These are phyloP conservation scores for Ajuga chamaepitys DNA, from an alignment of 257 asterid genomes.

Conservation along the genomic window DNA sequence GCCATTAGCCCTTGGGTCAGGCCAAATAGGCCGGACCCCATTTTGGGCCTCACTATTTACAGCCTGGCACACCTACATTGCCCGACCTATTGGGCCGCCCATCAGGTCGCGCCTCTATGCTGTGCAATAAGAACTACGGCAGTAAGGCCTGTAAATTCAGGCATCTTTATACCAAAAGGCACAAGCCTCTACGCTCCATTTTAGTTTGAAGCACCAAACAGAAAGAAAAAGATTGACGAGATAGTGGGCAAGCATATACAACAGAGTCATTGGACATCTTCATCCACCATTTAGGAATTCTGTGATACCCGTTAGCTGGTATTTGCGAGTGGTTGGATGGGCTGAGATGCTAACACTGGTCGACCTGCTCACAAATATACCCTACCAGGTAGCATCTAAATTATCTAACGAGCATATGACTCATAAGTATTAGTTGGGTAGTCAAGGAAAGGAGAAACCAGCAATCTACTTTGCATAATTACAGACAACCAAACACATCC, in stretches of 20 bases:
- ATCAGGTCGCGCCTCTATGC: no score
- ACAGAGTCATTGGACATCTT: constrained; percentile 17
- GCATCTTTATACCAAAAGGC: no score
- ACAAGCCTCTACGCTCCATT: no score
- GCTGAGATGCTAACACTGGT: neutral
- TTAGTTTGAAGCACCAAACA: no score
- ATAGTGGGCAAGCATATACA: constrained; percentile 15
- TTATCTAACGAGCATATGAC: constrained; percentile 4
- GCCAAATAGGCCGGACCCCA: no score
- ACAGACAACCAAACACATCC: constrained; percentile 45
- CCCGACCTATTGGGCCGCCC: no score
- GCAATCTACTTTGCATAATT: constrained; percentile 26
- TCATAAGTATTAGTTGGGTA: constrained; percentile 7
- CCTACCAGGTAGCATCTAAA: neutral
- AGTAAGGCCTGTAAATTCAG: no score
- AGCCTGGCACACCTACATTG: no score
- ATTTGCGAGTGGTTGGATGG: neutral
- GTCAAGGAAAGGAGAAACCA: constrained; percentile 8
- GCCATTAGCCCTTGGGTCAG: no score
- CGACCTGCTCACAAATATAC: constrained; percentile 2
- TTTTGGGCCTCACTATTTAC: no score
- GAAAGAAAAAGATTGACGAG: neutral
- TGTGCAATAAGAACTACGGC: no score
- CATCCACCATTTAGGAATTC: constrained; percentile 1
- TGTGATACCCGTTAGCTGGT: neutral